phyloP scores from a whole-genome alignment of 2,329 filamentous ascomycete species.

The Trichoderma polysporum region DNA sequence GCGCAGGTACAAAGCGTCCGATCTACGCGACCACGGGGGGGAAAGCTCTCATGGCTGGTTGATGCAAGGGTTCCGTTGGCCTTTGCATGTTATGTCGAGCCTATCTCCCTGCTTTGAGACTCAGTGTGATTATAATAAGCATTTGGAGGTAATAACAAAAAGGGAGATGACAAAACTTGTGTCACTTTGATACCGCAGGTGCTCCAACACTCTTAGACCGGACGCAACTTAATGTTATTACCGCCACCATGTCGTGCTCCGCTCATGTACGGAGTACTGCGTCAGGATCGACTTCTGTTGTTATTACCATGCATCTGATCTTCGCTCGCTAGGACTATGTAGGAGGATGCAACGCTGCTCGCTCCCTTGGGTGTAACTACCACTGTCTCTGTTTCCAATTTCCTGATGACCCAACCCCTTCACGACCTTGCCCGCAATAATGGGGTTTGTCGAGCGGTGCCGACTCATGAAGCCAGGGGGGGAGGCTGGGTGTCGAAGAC shows the following conservation, averaged over 20 bases:
- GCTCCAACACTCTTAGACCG: background rate
- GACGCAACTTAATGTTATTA: background rate
- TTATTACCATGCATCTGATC: constrained; percentile 1
- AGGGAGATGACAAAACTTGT: background rate
- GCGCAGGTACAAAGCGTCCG: constrained; percentile 17
- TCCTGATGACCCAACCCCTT: constrained; percentile 16
- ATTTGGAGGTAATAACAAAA: too few species aligned
- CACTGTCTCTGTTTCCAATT: constrained; percentile 23
- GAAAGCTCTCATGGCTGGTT: background rate
- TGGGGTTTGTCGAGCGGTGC: background rate
- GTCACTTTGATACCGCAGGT: background rate
- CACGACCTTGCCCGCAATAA: background rate
- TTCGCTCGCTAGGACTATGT: background rate
- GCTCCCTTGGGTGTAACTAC: constrained; percentile 1
- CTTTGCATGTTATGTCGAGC: background rate
- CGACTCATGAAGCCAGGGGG: background rate
- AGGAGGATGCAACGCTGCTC: background rate
- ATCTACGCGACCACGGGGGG: constrained; percentile 5
- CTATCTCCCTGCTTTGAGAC: background rate
- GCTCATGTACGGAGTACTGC: constrained; percentile 1
- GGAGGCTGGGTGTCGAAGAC: background rate
- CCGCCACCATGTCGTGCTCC: constrained; percentile 8
- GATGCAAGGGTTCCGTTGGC: background rate
- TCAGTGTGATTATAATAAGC: background rate
- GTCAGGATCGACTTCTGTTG: constrained; percentile 7